A percentile compares a stretch with the other conserved stretches of the same genome.
Conservation (phyloP, 306 rosid species). For the Geum urbanum region DNA sequence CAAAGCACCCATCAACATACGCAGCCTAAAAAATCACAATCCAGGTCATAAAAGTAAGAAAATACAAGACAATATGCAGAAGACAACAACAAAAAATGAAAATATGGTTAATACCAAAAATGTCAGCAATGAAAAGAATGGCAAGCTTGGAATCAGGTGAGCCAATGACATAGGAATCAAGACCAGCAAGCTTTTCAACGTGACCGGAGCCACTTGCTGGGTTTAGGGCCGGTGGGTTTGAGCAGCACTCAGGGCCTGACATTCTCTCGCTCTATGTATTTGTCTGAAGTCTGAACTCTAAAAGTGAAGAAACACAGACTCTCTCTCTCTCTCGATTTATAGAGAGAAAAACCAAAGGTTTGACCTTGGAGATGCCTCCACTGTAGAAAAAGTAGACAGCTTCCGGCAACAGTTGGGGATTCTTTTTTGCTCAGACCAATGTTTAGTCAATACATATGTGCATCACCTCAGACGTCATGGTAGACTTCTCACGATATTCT, state of each 20-base stretch:
- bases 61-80: background rate
- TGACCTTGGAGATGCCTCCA: background rate
- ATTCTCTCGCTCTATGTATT: constrained; percentile 27
- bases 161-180: constrained; percentile 48
- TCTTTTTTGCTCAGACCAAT: background rate
- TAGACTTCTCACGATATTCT: background rate
- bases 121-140: constrained; percentile 50
- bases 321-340: background rate
- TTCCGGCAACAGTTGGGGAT: background rate
- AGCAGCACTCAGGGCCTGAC: constrained; percentile 64
- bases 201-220: constrained; percentile 49
- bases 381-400: background rate
- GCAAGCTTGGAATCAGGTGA: constrained; percentile 48
- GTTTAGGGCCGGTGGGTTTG: constrained; percentile 57
- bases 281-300: background rate
- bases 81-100: background rate
- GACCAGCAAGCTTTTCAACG: constrained; percentile 43
- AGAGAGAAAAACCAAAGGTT: background rate
- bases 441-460: background rate
- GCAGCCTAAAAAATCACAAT: background rate
- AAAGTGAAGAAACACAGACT: background rate
- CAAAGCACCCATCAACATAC: background rate
- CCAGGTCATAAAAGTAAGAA: background rate
- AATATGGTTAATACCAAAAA: constrained; percentile 33
- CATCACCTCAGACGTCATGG: constrained; percentile 6